Percentiles rank a stretch among this genome's conserved stretches.
Conservation (phyloP, 768 basidiomycete species). For the Tricholoma bakamatsutake region DNA sequence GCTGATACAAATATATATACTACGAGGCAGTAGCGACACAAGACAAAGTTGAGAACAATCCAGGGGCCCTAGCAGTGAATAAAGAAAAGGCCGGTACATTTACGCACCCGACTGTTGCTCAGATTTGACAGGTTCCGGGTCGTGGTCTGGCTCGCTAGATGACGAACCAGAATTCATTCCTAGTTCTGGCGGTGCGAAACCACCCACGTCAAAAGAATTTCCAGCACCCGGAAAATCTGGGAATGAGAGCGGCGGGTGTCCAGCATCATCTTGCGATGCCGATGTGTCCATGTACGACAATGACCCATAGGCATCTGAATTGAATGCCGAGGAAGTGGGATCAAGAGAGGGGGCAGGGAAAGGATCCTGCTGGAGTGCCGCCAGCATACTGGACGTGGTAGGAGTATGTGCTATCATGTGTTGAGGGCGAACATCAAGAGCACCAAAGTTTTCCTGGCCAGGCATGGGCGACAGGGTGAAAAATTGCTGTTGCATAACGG, state of each 20-base stretch:
- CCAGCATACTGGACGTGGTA: constrained; percentile 87
- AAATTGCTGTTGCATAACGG: constrained; percentile 87
- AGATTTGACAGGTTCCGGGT: constrained; percentile 61
- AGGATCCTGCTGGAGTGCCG: constrained; percentile 73
- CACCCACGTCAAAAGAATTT: constrained; percentile 63
- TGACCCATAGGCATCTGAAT: constrained; percentile 61
- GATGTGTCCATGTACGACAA: constrained; percentile 76
- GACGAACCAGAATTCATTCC: constrained; percentile 50
- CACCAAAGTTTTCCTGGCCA: constrained; percentile 73
- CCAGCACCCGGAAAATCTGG: constrained; percentile 60
- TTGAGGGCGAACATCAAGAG: constrained; percentile 57
- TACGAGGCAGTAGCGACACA: constrained; percentile 9
- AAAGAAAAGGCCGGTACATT: constrained; percentile 16
- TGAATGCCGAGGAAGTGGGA: constrained; percentile 54
- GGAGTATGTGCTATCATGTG: constrained; percentile 75
- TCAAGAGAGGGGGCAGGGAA: constrained; percentile 66
- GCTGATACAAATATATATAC: constrained; percentile 19
- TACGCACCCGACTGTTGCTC: constrained; percentile 42
- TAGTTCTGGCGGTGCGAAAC: constrained; percentile 64
- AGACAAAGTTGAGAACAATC: constrained; percentile 13
- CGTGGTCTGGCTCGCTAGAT: constrained; percentile 54
- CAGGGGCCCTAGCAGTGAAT: not conserved
- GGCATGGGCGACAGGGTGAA: constrained; percentile 86
- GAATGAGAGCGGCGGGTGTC: constrained; percentile 63
- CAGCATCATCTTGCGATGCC: constrained; percentile 57